Conservation (phyloP, 139 green algal species). For the Deuterostichococcus epilithicus region DNA sequence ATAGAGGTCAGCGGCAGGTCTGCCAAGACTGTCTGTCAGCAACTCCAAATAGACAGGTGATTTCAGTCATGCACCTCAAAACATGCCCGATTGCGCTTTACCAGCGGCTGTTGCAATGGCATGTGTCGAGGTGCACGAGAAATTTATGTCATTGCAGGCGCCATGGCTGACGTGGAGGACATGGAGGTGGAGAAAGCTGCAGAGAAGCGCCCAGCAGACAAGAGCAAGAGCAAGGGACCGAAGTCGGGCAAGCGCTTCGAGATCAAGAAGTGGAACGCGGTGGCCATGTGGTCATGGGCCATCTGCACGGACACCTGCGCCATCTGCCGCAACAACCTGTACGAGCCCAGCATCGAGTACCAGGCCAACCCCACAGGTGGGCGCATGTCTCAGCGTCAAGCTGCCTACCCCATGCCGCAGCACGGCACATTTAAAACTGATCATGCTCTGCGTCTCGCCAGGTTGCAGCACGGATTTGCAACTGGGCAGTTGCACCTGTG, state of each 20-base stretch:
- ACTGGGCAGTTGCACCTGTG: too few relatives aligned
- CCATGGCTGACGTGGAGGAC: neutral
- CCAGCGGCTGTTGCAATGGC: too few relatives aligned
- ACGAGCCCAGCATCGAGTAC: slow-evolving; percentile 97
- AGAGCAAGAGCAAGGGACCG: slow-evolving; percentile 33
- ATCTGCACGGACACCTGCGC: slow-evolving; percentile 95
- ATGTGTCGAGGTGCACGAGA: too few relatives aligned
- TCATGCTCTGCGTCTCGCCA: too few relatives aligned
- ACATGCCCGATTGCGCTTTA: too few relatives aligned
- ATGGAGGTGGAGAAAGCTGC: neutral
- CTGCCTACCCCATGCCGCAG: too few relatives aligned
- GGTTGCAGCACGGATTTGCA: too few relatives aligned
- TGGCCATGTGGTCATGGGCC: slow-evolving; percentile 96
- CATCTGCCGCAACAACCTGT: slow-evolving; percentile 98
- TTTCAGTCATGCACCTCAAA: too few relatives aligned
- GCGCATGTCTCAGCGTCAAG: neutral
- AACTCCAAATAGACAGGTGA: too few relatives aligned
- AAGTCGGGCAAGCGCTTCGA: slow-evolving; percentile 81
- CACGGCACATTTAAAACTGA: neutral
- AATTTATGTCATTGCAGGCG: neutral
- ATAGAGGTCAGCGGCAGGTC: too few relatives aligned
- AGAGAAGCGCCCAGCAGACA: neutral
- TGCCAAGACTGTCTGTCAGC: too few relatives aligned
- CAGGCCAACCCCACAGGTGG: slow-evolving; percentile 89
- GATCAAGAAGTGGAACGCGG: slow-evolving; percentile 97